Evolutionary conservation across 345 rosid genomes (phyloP).

Genomic region (Citrus hindsii): DNA sequence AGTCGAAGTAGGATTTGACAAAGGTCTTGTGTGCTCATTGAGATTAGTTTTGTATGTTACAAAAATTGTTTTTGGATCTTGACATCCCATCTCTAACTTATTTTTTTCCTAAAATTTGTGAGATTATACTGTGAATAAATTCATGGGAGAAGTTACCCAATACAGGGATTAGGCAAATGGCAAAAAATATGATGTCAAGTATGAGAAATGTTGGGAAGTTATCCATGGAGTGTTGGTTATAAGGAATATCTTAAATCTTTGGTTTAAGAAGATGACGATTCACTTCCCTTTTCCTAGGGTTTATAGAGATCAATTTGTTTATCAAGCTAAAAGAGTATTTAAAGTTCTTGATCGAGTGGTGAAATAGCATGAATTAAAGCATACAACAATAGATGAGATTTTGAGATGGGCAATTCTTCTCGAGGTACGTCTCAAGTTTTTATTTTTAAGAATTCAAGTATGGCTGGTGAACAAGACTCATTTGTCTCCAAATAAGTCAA

Average conservation of each 20-base stretch:
- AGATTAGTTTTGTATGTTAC: neutral
- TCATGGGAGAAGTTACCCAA: neutral
- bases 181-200: neutral
- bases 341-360: neutral
- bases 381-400: neutral
- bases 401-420: neutral
- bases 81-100: neutral
- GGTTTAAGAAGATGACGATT: neutral
- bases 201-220: neutral
- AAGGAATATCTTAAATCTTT: neutral
- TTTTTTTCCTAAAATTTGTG: conserved; percentile 4
- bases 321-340: neutral
- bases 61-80: neutral
- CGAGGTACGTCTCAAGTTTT: accelerated
- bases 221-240: neutral
- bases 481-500: neutral
- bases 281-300: neutral
- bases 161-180: neutral
- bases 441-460: no score
- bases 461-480: neutral
- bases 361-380: neutral
- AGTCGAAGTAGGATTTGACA: neutral
- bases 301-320: neutral
- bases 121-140: neutral
- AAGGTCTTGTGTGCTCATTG: neutral